Evolutionary conservation across 2,329 filamentous ascomycete genomes (phyloP), one percentile per base, ranked within the genome.

Genomic region (Cladosporium sp.): DNA sequence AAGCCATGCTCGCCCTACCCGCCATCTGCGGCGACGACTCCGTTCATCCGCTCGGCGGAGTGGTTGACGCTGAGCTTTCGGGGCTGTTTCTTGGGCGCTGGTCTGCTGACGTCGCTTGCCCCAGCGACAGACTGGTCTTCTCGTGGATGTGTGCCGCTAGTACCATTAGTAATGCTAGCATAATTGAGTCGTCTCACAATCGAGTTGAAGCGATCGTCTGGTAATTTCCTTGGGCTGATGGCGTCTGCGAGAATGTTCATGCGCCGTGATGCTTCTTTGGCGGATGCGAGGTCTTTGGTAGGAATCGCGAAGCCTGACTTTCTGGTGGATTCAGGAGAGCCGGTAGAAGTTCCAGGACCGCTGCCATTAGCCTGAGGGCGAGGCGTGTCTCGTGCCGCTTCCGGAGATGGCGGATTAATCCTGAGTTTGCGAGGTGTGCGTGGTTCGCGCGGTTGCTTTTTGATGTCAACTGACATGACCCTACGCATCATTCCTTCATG

Each of bases 401-500:
- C 34, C 2, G 61, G 61, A 21, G 61, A 64, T 2, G 61, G 36
- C 7, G 44, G 59, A 12, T 32, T 30, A 14, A 57, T 47, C 15
- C 64, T 38, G 24, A 65, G 32, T 47, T 60, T 60, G 32, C 64
- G 55, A 24, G 64, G 64, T 18, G 64, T 65, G 12, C 34, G 55
- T 24, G 64, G 64, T 4, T 28, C 49, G 15, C 32, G 55, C 8
- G 63, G 55, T 52, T 52, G 24, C 47, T 60, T 54, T 59, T 30
- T 49, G 15, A 65, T 60, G 47, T 59, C 58, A 32, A 65, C 58
- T 30, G 55, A 59, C 64, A 65, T 60, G 32, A 65, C 47, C 32
- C 55, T 52, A 26, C 55, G 64, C 58, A 65, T 65, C 55, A 65
- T 65, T 65, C 64, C 64, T 59, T 52, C 47, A 58, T 15, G 57